Evolutionary conservation across 352 stramenopile species (phyloP).

Genomic region (Saprolegnia parasitica): DNA sequence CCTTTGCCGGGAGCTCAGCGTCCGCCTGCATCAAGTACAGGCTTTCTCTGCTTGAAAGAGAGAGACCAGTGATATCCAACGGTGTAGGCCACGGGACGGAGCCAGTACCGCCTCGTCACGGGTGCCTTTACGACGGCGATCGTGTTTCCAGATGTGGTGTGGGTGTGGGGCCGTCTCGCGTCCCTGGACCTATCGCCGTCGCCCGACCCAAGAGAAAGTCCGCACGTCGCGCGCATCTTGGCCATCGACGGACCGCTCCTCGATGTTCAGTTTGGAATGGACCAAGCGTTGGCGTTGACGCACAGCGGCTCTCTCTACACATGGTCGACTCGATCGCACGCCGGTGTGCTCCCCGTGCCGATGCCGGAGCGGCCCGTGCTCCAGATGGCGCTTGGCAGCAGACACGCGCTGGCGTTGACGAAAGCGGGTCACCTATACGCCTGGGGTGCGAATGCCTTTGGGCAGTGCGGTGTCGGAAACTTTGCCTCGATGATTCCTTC

Average conservation of each 20-base stretch:
- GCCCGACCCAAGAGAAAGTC: neutral
- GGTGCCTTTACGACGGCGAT: neutral
- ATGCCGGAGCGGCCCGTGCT: neutral
- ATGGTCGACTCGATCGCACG: conserved; percentile 36
- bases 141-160: neutral
- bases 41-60: neutral
- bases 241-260: conserved; percentile 81
- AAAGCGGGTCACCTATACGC: conserved; percentile 2
- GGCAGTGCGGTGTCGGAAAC: conserved; percentile 1
- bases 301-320: conserved; percentile 74
- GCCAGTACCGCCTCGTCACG: neutral
- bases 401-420: neutral
- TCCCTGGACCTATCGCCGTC: neutral
- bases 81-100: neutral
- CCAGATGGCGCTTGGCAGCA: neutral
- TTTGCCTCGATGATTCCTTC: neutral
- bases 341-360: neutral
- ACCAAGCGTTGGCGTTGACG: conserved; percentile 43
- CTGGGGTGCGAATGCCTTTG: conserved; percentile 1
- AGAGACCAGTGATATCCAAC: neutral
- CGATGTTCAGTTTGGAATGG: conserved; percentile 55
- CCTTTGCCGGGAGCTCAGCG: neutral
- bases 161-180: neutral
- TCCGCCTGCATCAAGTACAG: neutral
- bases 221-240: conserved; percentile 55